Conservation (phyloP, 768 basidiomycete genomes). For the Mycena amicta region DNA sequence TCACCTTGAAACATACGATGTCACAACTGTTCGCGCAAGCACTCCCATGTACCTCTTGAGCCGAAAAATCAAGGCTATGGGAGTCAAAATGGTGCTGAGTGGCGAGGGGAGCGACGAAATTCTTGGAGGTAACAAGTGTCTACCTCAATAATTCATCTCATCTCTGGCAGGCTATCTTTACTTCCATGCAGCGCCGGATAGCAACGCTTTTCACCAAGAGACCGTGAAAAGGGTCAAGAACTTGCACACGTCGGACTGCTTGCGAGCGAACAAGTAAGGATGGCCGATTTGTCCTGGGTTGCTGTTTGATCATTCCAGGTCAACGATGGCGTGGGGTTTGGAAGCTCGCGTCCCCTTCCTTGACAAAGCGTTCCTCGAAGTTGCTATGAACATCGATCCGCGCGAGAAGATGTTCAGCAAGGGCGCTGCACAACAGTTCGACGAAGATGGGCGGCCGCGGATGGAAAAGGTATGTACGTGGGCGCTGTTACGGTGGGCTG, state of each 20-base stretch:
- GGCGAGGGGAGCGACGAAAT: slow-evolving; percentile 99
- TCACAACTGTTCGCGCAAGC: slow-evolving; percentile 95
- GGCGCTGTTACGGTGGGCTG: too few relatives aligned
- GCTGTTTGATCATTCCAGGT: slow-evolving; percentile 45
- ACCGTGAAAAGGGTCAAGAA: slow-evolving; percentile 94
- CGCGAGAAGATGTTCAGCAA: slow-evolving; percentile 89
- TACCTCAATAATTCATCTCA: neutral
- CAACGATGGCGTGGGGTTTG: slow-evolving; percentile 99
- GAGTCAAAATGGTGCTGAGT: slow-evolving; percentile 98
- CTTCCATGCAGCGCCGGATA: slow-evolving; percentile 96
- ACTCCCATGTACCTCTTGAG: slow-evolving; percentile 99
- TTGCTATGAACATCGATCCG: slow-evolving; percentile 88
- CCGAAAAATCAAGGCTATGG: slow-evolving; percentile 99
- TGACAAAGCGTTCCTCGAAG: slow-evolving; percentile 94
- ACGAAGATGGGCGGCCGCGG: slow-evolving; percentile 83
- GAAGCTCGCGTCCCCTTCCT: slow-evolving; percentile 99
- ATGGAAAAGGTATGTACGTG: slow-evolving; percentile 92
- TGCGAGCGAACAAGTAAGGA: slow-evolving; percentile 93
- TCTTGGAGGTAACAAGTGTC: slow-evolving; percentile 84
- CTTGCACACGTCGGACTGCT: slow-evolving; percentile 94
- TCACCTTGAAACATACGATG: slow-evolving; percentile 98
- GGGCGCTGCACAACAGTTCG: slow-evolving; percentile 69
- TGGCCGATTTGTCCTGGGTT: neutral
- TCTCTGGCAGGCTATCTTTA: slow-evolving; percentile 83
- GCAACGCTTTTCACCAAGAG: slow-evolving; percentile 90